These are phyloP conservation scores for Cryptococcus depauperatus DNA, from an alignment of 1,284 basidiomycete genomes.

Conservation along the genomic window DNA sequence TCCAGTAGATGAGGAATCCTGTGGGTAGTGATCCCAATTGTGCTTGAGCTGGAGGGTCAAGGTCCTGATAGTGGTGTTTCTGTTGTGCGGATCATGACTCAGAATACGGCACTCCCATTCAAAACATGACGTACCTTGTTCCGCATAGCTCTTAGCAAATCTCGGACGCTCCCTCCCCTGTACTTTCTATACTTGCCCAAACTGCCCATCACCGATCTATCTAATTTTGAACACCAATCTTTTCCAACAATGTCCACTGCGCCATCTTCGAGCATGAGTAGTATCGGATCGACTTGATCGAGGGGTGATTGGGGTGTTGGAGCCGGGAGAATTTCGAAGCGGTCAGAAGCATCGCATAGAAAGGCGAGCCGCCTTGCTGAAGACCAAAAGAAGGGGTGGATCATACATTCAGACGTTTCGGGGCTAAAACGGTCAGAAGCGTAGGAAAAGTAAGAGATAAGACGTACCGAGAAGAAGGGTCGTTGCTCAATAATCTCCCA, in stretches of 20 bases:
- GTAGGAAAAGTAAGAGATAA: background rate
- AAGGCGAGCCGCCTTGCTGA: conserved; percentile 76
- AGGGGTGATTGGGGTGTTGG: background rate
- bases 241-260: conserved; percentile 62
- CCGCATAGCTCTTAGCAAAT: conserved; percentile 80
- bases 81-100: conserved; percentile 32
- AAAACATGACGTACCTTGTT: conserved; percentile 70
- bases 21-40: conserved; percentile 82
- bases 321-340: conserved; percentile 94
- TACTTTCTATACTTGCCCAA: conserved; percentile 96
- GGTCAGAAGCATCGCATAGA: conserved; percentile 92
- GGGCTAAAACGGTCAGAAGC: conserved; percentile 54
- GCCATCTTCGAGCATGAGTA: conserved; percentile 66
- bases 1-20: conserved; percentile 89
- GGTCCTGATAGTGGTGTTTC: conserved; percentile 93
- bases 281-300: conserved; percentile 55
- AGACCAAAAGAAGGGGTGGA: conserved; percentile 97
- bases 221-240: conserved; percentile 82
- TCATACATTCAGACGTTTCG: conserved; percentile 71
- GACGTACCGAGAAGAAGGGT: conserved; percentile 62
- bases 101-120: background rate
- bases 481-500: conserved; percentile 61
- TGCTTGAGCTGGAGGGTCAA: conserved; percentile 79
- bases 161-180: conserved; percentile 80
- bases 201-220: conserved; percentile 85